These are phyloP conservation scores for Zasmidium citrigriseum DNA, from an alignment of 2,329 filamentous ascomycete genomes.

Conservation along the genomic window DNA sequence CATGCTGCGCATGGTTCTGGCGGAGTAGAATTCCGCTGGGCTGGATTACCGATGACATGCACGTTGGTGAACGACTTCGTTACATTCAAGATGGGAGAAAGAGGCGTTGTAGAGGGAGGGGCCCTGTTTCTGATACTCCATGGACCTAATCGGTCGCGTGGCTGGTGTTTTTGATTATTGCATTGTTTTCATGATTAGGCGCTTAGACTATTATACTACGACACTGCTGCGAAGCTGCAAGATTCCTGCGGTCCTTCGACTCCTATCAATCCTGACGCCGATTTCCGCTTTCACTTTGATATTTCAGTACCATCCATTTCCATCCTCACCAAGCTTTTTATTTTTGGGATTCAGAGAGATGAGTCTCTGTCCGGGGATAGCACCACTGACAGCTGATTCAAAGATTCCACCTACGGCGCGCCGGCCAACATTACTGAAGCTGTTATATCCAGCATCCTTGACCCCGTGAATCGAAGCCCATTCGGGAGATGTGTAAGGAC, in stretches of 20 bases:
- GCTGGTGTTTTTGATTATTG: not conserved
- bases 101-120: not conserved
- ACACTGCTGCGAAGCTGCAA: not conserved
- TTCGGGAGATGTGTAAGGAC: constrained; percentile 50
- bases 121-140: constrained; percentile 5
- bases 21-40: constrained; percentile 18
- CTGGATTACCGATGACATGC: constrained; percentile 4
- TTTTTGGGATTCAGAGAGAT: constrained; percentile 60
- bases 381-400: constrained; percentile 55
- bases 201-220: not conserved
- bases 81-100: not conserved
- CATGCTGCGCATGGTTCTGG: constrained; percentile 39
- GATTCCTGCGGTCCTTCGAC: not conserved
- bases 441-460: constrained; percentile 48
- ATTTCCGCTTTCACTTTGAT: not conserved
- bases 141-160: constrained; percentile 11
- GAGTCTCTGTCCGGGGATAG: constrained; percentile 59
- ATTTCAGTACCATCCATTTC: constrained; percentile 51
- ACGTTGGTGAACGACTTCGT: too few species aligned
- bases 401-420: constrained; percentile 61
- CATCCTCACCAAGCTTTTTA: constrained; percentile 56
- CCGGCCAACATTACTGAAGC: constrained; percentile 55
- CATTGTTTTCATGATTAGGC: not conserved
- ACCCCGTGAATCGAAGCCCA: constrained; percentile 59
- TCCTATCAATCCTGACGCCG: not conserved